Percentiles rank a stretch among this genome's conserved stretches.
Conservation (phyloP, 352 stramenopile species). For the Phytophthora pinifolia region DNA sequence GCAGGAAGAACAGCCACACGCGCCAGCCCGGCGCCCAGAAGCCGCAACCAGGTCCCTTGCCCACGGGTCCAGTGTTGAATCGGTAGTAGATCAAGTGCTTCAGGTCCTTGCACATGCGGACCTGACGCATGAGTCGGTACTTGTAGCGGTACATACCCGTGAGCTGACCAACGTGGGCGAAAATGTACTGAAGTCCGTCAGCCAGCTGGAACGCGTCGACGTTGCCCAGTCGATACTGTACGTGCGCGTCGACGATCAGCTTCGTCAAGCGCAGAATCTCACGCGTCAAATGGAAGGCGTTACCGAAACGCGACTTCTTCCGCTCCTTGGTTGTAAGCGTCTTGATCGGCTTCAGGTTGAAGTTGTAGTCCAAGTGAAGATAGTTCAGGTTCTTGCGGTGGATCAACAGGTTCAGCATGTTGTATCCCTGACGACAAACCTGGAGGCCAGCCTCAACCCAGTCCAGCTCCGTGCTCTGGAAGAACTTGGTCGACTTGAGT, state of each 20-base stretch:
- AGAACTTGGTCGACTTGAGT: slow-evolving; percentile 99
- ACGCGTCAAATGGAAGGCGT: slow-evolving; percentile 95
- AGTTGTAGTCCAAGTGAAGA: slow-evolving; percentile 99
- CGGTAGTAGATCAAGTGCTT: slow-evolving; percentile 99
- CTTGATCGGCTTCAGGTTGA: slow-evolving; percentile 99
- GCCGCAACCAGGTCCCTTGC: slow-evolving; percentile 98
- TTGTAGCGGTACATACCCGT: slow-evolving; percentile 99
- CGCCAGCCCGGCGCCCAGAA: slow-evolving; percentile 99
- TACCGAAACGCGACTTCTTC: slow-evolving; percentile 98
- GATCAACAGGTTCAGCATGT: slow-evolving; percentile 99
- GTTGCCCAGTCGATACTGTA: slow-evolving; percentile 99
- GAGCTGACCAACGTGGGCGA: slow-evolving; percentile 99
- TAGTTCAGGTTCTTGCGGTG: slow-evolving; percentile 99
- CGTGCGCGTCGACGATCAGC: slow-evolving; percentile 98
- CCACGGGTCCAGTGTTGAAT: slow-evolving; percentile 99
- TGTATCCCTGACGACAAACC: slow-evolving; percentile 99
- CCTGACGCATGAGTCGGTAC: slow-evolving; percentile 97
- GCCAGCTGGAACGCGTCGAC: slow-evolving; percentile 99
- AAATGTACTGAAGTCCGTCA: slow-evolving; percentile 99
- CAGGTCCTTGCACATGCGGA: slow-evolving; percentile 99
- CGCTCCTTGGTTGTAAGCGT: slow-evolving; percentile 99
- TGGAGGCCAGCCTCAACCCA: slow-evolving; percentile 99
- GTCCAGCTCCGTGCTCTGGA: slow-evolving; percentile 99
- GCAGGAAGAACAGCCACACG: slow-evolving; percentile 99
- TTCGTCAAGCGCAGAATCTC: slow-evolving; percentile 99